Evolutionary conservation across 768 basidiomycete genomes (phyloP).

Genomic region (Phylloporus sp.): DNA sequence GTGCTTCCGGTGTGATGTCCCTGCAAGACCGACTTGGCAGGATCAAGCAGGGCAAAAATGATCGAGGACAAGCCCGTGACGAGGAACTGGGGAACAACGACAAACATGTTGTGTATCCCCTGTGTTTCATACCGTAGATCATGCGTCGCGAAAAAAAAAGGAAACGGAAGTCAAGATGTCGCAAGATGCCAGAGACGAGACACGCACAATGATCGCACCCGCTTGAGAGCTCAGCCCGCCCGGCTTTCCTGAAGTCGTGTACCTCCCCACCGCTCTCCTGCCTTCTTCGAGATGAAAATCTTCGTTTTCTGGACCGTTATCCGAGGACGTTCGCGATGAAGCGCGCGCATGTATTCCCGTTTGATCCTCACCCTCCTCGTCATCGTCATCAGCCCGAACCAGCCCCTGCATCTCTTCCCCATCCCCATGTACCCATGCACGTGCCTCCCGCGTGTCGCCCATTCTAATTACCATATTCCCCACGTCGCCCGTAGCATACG

Average conservation of each 20-base stretch:
- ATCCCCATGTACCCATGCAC: no score
- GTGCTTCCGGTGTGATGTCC: constrained; percentile 23
- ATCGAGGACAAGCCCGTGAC: constrained; percentile 82
- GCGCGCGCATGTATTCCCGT: no score
- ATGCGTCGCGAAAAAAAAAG: no score
- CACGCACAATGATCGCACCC: constrained; percentile 76
- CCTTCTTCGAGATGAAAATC: no score
- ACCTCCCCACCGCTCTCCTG: no score
- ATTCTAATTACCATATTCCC: no score
- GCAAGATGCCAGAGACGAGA: background rate
- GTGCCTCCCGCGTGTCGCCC: constrained; percentile 34
- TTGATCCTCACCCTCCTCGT: constrained; percentile 19
- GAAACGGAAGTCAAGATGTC: background rate
- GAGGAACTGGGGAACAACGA: constrained; percentile 92
- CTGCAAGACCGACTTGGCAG: constrained; percentile 42
- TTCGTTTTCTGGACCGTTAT: no score
- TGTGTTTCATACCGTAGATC: no score
- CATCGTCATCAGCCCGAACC: constrained; percentile 24
- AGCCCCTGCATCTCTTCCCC: constrained; percentile 23
- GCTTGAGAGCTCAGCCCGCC: constrained; percentile 69
- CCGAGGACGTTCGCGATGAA: no score
- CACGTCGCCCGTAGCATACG: constrained; percentile 31
- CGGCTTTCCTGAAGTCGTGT: constrained; percentile 7
- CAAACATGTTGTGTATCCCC: constrained; percentile 94
- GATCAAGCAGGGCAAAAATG: constrained; percentile 83